phyloP scores from a whole-genome alignment of 2,329 filamentous ascomycete species.

The Exophiala phaeomuriformis region DNA sequence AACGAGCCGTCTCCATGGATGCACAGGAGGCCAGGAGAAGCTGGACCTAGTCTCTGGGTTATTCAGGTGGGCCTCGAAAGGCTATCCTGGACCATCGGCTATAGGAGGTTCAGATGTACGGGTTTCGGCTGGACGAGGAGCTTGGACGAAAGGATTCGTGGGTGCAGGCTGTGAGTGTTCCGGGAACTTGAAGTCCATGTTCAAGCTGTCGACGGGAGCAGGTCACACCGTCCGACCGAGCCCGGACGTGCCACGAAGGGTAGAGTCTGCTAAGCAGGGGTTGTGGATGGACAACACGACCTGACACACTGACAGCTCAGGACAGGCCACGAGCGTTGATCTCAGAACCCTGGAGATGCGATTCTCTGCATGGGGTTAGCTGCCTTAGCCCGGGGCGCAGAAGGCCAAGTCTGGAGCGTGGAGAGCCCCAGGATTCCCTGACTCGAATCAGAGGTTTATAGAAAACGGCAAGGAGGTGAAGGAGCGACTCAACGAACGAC shows the following conservation, averaged over 20 bases:
- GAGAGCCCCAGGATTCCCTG: not conserved
- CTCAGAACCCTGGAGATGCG: conserved; percentile 17
- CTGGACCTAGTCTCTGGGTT: not conserved
- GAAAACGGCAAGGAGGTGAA: too few relatives aligned
- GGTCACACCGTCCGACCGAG: too few relatives aligned
- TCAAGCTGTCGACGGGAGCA: not conserved
- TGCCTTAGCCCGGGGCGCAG: not conserved
- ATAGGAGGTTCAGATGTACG: not conserved
- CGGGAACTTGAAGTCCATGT: too few relatives aligned
- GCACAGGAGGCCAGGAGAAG: conserved; percentile 3
- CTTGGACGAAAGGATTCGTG: too few relatives aligned
- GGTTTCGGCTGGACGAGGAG: not conserved
- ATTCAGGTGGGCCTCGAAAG: too few relatives aligned
- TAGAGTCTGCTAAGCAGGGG: not conserved
- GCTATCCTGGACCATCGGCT: not conserved
- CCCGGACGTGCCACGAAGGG: not conserved
- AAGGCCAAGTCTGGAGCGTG: not conserved
- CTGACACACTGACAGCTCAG: not conserved
- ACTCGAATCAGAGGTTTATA: not conserved
- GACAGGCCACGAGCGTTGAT: conserved; percentile 12
- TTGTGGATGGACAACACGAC: not conserved
- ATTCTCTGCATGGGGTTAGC: conserved; percentile 7
- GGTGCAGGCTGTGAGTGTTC: too few relatives aligned
- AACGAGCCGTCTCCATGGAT: conserved; percentile 3
- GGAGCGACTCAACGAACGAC: too few relatives aligned